phyloP scores from a whole-genome alignment of 805 yeast species.

The Starmerella riodocensis region DNA sequence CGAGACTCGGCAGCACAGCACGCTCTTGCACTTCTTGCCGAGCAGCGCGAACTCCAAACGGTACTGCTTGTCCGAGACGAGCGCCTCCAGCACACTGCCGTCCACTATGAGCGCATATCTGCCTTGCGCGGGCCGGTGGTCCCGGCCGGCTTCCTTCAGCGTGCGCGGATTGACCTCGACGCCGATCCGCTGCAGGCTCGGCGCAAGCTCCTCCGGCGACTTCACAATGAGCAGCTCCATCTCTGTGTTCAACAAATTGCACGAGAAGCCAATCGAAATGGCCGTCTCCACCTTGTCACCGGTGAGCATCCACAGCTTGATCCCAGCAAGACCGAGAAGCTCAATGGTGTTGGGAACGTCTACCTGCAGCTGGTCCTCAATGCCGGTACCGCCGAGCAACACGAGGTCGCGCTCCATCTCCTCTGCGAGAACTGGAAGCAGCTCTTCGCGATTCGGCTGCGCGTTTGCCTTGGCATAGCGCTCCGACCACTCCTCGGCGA shows the following conservation, averaged over 20 bases:
- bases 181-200: slow-evolving; percentile 37
- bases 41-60: slow-evolving; percentile 47
- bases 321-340: slow-evolving; percentile 54
- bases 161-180: slow-evolving; percentile 29
- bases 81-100: slow-evolving; percentile 45
- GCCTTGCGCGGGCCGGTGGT: slow-evolving; percentile 52
- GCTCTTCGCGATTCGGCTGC: slow-evolving; percentile 45
- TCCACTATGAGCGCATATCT: slow-evolving; percentile 53
- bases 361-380: slow-evolving; percentile 64
- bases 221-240: slow-evolving; percentile 44
- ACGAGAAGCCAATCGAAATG: slow-evolving; percentile 68
- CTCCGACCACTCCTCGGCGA: slow-evolving; percentile 42
- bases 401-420: slow-evolving; percentile 46
- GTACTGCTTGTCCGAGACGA: slow-evolving; percentile 30
- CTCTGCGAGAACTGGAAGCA: slow-evolving; percentile 41
- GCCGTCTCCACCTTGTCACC: slow-evolving; percentile 80
- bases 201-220: slow-evolving; percentile 34
- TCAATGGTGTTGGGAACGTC: slow-evolving; percentile 69
- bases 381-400: slow-evolving; percentile 67
- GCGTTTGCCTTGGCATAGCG: slow-evolving; percentile 39
- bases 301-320: slow-evolving; percentile 70
- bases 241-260: slow-evolving; percentile 51
- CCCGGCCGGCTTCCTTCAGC: slow-evolving; percentile 38
- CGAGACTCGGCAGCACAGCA: slow-evolving; percentile 72
- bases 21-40: slow-evolving; percentile 64